Evolutionary conservation across 805 yeast species (phyloP).

Genomic region (Peterozyma xylosa): DNA sequence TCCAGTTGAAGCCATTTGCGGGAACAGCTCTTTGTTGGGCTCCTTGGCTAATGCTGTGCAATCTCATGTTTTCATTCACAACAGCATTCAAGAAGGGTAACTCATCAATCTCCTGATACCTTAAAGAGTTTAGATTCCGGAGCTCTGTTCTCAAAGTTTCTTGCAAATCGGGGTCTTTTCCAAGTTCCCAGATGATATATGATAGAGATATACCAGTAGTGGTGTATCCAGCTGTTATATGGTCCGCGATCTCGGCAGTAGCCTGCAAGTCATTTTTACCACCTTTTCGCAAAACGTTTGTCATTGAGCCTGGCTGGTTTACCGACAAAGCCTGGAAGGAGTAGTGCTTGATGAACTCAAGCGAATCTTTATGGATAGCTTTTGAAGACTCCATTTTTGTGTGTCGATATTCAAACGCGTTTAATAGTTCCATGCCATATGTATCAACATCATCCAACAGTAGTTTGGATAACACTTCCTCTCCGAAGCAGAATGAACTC

Average conservation of each 20-base stretch:
- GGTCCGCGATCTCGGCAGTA: constrained; percentile 50
- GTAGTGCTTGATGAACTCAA: constrained; percentile 14
- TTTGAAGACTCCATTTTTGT: constrained; percentile 22
- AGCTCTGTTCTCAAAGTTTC: constrained; percentile 34
- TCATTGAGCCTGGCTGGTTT: constrained; percentile 14
- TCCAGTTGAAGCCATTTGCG: constrained; percentile 17
- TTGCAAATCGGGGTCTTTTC: constrained; percentile 36
- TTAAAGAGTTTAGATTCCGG: constrained; percentile 18
- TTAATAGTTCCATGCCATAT: constrained; percentile 33
- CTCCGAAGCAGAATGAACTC: constrained; percentile 52
- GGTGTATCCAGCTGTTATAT: constrained; percentile 72
- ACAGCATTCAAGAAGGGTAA: constrained; percentile 56
- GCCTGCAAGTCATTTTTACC: constrained; percentile 17
- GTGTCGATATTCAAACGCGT: constrained; percentile 40
- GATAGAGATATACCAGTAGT: constrained; percentile 62
- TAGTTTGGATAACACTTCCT: constrained; percentile 30
- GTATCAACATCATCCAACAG: constrained; percentile 30
- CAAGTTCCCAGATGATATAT: constrained; percentile 50
- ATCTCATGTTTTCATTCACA: constrained; percentile 49
- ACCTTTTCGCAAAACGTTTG: constrained; percentile 15
- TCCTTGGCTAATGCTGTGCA: constrained; percentile 70
- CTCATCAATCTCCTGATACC: constrained; percentile 36
- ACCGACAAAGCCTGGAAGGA: constrained; percentile 8
- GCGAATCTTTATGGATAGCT: constrained; percentile 37
- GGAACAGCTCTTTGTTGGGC: constrained; percentile 57